A percentile compares a stretch with the other conserved stretches of the same genome.
Evolutionary conservation across 73 alveolate species (phyloP).

Genomic region (Paramecium pentaurelia): DNA sequence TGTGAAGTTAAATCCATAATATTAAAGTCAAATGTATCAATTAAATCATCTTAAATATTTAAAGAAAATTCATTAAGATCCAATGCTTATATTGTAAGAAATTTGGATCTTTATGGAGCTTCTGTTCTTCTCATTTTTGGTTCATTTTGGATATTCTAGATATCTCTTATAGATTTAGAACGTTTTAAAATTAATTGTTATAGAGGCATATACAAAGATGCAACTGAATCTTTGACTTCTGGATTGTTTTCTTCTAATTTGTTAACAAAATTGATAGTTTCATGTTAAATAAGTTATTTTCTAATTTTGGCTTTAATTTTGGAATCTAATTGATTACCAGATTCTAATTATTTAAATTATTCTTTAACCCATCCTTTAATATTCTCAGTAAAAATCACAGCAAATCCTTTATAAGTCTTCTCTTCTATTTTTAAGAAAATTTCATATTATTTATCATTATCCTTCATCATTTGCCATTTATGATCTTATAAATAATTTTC

Average conservation of each 20-base stretch:
- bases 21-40: constrained; percentile 26
- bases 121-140: constrained; percentile 2
- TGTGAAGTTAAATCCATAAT: constrained; percentile 14
- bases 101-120: constrained; percentile 22
- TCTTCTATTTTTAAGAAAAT: constrained; percentile 29
- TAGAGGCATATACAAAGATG: constrained; percentile 29
- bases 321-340: not conserved
- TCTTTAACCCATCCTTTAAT: constrained; percentile 33
- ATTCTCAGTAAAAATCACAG: constrained; percentile 20
- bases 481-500: constrained; percentile 33
- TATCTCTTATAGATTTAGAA: not conserved
- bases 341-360: not conserved
- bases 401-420: constrained; percentile 36
- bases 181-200: not conserved
- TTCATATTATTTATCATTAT: constrained; percentile 23
- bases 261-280: constrained; percentile 20
- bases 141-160: not conserved
- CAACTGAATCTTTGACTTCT: constrained; percentile 24
- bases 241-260: constrained; percentile 41
- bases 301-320: constrained; percentile 30
- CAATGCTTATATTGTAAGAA: not conserved
- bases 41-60: not conserved
- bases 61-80: not conserved
- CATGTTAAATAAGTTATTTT: constrained; percentile 31
- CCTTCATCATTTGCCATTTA: constrained; percentile 29